Evolutionary conservation across 768 basidiomycete genomes (phyloP).

Genomic region (Nevesoporus exiguus): DNA sequence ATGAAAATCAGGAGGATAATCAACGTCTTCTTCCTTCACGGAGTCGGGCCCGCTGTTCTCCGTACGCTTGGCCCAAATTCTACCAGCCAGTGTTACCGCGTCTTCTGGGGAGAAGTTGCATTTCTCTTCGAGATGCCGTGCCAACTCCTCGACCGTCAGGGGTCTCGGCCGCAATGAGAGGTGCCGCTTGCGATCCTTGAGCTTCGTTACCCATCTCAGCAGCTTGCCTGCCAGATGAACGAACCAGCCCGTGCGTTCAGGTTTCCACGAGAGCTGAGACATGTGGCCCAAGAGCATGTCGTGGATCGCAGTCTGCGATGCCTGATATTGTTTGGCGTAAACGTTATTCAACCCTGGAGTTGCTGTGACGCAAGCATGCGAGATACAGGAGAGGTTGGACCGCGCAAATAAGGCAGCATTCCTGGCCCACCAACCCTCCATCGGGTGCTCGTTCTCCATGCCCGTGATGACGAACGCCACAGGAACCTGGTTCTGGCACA

Average conservation of each 20-base stretch:
- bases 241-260: constrained; percentile 21
- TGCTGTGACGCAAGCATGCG: constrained; percentile 41
- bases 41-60: background rate
- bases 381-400: constrained; percentile 17
- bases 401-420: constrained; percentile 30
- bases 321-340: constrained; percentile 28
- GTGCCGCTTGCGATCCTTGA: constrained; percentile 5
- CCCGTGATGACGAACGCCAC: constrained; percentile 32
- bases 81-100: constrained; percentile 14
- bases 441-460: constrained; percentile 27
- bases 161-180: background rate
- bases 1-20: background rate
- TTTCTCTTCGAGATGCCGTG: constrained; percentile 9
- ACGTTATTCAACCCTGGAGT: constrained; percentile 20
- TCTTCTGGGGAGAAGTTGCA: constrained; percentile 15
- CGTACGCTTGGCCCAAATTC: constrained; percentile 18
- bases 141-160: constrained; percentile 16
- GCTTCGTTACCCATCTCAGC: constrained; percentile 15
- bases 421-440: constrained; percentile 33
- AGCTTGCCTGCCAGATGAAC: constrained; percentile 18
- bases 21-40: constrained; percentile 6
- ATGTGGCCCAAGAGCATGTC: constrained; percentile 18
- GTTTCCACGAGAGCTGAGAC: constrained; percentile 19
- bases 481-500: constrained; percentile 31
- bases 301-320: constrained; percentile 29